phyloP scores from a whole-genome alignment of 2,329 filamentous ascomycete species.

The Elsinoe necatrix region DNA sequence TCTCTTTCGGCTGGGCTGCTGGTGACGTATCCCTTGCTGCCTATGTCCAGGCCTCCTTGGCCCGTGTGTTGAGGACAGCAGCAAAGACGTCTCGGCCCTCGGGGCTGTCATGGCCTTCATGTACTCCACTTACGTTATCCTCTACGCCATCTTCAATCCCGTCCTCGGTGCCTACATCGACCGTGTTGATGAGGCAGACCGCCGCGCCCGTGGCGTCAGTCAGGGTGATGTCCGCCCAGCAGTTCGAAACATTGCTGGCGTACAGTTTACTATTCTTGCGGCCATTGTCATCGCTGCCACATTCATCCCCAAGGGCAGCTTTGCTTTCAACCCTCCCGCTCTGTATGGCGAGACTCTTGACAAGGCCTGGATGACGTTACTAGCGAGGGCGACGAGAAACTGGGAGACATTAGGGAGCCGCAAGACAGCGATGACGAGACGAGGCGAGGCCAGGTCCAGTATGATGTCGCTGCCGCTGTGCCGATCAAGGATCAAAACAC shows the following conservation, averaged over 20 bases:
- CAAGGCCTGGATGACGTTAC: constrained; percentile 1
- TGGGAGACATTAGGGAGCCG: neutral
- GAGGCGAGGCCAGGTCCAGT: constrained; percentile 4
- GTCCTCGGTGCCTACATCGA: constrained; percentile 42
- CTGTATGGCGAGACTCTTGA: constrained; percentile 35
- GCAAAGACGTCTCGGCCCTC: constrained; percentile 40
- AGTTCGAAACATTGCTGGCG: constrained; percentile 38
- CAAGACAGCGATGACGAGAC: constrained; percentile 5
- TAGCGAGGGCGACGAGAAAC: neutral
- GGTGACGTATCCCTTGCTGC: constrained; percentile 45
- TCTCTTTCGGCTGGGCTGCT: constrained; percentile 45
- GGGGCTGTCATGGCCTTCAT: constrained; percentile 46
- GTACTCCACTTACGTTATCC: constrained; percentile 43
- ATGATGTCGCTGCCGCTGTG: constrained; percentile 2
- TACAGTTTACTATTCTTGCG: constrained; percentile 41
- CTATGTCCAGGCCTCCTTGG: constrained; percentile 45
- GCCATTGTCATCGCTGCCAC: constrained; percentile 37
- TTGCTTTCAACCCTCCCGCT: constrained; percentile 38
- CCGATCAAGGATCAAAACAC: constrained; percentile 8
- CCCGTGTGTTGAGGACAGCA: constrained; percentile 37
- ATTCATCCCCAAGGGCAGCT: constrained; percentile 40
- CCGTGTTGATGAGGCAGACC: constrained; percentile 29
- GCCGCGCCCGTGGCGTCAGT: constrained; percentile 18
- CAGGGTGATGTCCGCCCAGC: constrained; percentile 34
- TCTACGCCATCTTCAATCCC: constrained; percentile 39